Evolutionary conservation across 2,329 filamentous ascomycete species (phyloP), one percentile per base, ranked within the genome.

Genomic region (Aspergillus pseudotamarii): DNA sequence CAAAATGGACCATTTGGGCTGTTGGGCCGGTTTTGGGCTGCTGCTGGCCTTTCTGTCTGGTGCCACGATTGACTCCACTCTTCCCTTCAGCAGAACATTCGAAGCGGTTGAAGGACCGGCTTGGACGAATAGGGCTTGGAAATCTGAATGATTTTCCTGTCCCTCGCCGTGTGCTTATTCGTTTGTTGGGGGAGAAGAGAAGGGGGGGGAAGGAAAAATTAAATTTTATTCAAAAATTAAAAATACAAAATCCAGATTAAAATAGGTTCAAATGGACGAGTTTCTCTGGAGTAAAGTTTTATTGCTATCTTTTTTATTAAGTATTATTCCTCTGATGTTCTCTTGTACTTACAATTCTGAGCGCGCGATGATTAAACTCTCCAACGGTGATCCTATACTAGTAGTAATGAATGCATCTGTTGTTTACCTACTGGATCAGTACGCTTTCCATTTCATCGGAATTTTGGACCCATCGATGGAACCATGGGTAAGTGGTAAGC

Each of bases 1-100:
- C 56, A 46, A 50, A 58, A 48, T 32, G 23, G 53, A 64, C 60
- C 41, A 41, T 67, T 64, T 70, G 69, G 71, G 72, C 66, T 72
- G 73, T 77, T 77, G 76, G 76, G 76, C 76, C 70, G 73, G 72
- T 63, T 66, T 68, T 77, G 76, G 73, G 74, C 38, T 41, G 75
- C 74, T 76, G 68, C 68, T 66, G 68, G 64, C 57, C 59, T 63
- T 63, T 36, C 55, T 74, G 71, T 71, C 68, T 76, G 78, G 78
- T 78, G 78, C 78, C 77, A 79, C 78, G 77, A 78, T 74, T 71
- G 73, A 75, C 76, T 72, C 72, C 69, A 73, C 73, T 66, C 19
- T 62, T 66, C 57, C 57, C 53, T 41, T 50, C 57, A 50, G 54
- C 53, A 64, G 61, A 59, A 69, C 67, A 68, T 65, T 68, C 51